Percentiles rank a stretch among this genome's conserved stretches.
Evolutionary conservation across 768 basidiomycete genomes (phyloP).

Genomic region (Suillus discolor): DNA sequence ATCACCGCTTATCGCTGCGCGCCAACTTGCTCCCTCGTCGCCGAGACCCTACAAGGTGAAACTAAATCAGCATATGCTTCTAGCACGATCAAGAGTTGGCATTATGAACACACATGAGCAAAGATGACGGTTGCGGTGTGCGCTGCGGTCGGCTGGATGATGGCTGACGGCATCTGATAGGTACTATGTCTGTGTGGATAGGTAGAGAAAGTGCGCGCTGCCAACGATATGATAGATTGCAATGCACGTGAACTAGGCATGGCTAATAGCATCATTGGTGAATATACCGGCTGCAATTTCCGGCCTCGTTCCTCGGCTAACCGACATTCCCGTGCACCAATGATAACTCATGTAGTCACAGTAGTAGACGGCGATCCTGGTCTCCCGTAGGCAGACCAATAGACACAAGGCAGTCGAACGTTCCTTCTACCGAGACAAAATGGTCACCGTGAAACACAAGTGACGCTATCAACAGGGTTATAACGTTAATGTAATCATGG

Average conservation of each 20-base stretch:
- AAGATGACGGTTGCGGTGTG: constrained; percentile 15
- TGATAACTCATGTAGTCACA: too few species aligned
- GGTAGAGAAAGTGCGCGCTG: not conserved
- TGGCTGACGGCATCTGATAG: not conserved
- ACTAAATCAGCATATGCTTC: constrained; percentile 12
- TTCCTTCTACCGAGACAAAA: too few species aligned
- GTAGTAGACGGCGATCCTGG: too few species aligned
- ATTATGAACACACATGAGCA: constrained; percentile 7
- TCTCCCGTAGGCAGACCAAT: too few species aligned
- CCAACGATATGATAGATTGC: not conserved
- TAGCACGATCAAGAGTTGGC: constrained; percentile 14
- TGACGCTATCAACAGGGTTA: too few species aligned
- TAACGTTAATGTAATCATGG: too few species aligned
- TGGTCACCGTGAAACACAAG: too few species aligned
- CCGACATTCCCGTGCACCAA: too few species aligned
- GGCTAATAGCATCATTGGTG: not conserved
- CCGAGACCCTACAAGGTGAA: constrained; percentile 40
- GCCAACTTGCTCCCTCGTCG: constrained; percentile 47
- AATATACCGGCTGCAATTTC: not conserved
- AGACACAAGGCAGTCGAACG: too few species aligned
- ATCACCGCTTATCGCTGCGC: constrained; percentile 3
- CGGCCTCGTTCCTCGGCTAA: too few species aligned
- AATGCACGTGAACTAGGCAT: constrained; percentile 3
- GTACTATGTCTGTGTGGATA: not conserved
- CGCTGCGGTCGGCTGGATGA: constrained; percentile 8